phyloP scores from a whole-genome alignment of 2,329 filamentous ascomycete genomes.

The Trichophaea hybrida region DNA sequence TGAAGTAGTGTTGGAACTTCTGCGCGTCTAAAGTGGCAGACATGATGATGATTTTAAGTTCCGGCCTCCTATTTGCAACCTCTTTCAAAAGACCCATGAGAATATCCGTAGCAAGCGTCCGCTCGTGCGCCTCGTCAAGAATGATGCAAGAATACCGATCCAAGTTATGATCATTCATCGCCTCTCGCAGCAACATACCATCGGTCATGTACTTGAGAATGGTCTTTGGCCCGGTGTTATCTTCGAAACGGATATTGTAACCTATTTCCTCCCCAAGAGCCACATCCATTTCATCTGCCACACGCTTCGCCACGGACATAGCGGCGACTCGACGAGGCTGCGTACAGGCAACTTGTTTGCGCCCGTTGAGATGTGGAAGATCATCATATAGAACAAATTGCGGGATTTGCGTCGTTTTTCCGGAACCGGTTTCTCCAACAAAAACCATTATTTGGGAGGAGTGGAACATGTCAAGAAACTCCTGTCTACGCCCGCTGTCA shows the following conservation, averaged over 20 bases:
- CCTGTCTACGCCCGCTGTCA: constrained; percentile 43
- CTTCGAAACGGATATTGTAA: constrained; percentile 98
- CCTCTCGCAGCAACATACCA: constrained; percentile 92
- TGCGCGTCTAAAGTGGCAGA: constrained; percentile 93
- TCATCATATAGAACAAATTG: constrained; percentile 98
- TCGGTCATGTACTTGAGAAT: constrained; percentile 99
- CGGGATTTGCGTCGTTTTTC: constrained; percentile 97
- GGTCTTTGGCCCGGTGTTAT: constrained; percentile 75
- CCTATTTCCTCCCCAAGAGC: constrained; percentile 85
- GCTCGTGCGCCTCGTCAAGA: constrained; percentile 94
- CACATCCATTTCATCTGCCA: constrained; percentile 92
- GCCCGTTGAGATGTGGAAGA: constrained; percentile 61
- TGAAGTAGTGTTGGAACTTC: constrained; percentile 97
- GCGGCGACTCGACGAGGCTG: constrained; percentile 95
- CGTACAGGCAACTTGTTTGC: constrained; percentile 87
- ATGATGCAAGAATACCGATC: constrained; percentile 94
- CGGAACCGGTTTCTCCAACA: constrained; percentile 96
- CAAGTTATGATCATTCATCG: constrained; percentile 89
- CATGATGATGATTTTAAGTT: constrained; percentile 98
- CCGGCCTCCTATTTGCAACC: constrained; percentile 62
- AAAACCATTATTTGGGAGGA: constrained; percentile 92
- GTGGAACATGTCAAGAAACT: constrained; percentile 89
- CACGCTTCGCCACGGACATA: constrained; percentile 97
- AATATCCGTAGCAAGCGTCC: constrained; percentile 92
- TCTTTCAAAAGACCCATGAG: constrained; percentile 94